Base-by-base conservation (phyloP, 345 rosid genomes). In the Bruguiera sexangula region DNA sequence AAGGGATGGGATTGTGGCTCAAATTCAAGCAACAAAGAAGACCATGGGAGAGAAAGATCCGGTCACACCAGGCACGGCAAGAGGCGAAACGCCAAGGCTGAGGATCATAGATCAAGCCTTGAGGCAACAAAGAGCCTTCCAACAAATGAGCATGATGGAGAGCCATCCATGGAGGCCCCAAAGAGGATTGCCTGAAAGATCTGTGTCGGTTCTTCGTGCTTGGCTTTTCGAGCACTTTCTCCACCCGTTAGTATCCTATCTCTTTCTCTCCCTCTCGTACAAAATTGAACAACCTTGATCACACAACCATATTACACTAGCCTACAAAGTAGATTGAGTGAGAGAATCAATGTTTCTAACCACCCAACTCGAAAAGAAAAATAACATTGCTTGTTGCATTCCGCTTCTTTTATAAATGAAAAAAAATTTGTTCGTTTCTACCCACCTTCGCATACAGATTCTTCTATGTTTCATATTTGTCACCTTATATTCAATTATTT, bases 141-240 rank as follows among this genome's bases (percentile, higher is more conserved):
- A 94, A 60, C 99, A 96, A 82, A 96, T 92, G 97, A 89, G 62
- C 67, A 86, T 95, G 82, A 85, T 92, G 81, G 99, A 96, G 68
- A 84, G 78, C 66, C 99, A 96, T 62, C 99, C 99, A 20, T 96
- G 99, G 99, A 77, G 99, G 52, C 98, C 99, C 20, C 99, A 96
- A 84, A 83, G 99, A 59, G 99, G 99, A 64, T 66, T 96, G 26
- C 99, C 99, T 0, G 99, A 96, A 80, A 83, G 93, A 74, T 94
- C 99, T 7, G 99, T 96, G 6, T 90, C 98, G 1, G 82, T 94
- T 67, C 93, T 96, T 34, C 87, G 99, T 21, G 97, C 99, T 75
- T 96, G 99, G 99, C 78, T 96, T 70, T 96, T 96, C 55, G 99
- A 96, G 75, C 99, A 96, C 76, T 96, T 96, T 62, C 96, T 96